Evolutionary conservation across 495 filamentous ascomycete species (phyloP), one percentile per base, ranked within the genome.

Genomic region (Daldinia loculata): DNA sequence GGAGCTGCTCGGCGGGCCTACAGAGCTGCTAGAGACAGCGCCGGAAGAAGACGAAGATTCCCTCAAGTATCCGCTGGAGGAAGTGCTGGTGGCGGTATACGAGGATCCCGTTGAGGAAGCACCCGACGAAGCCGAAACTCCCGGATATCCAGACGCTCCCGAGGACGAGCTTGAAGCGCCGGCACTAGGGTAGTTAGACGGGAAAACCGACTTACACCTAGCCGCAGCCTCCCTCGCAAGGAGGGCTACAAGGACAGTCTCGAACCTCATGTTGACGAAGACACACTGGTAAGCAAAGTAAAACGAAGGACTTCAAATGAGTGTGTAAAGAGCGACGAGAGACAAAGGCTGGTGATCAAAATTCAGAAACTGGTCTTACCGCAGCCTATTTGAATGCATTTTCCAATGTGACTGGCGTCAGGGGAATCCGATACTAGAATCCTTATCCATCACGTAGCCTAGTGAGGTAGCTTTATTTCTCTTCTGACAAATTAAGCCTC

Each of bases 181-280:
- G 48, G 64, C 34, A 26, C 8, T 30, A 48, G 57, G 41, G 43
- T 36, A 24, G 32, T 24, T 22, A n/a, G 55, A 52, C 34, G 34
- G 63, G n/a, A 12, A 22, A 11, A 67, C 64, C 36, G 64, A 36
- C 64, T 67, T 67, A n/a, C 64, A 67, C 57, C 53, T 67, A 19
- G 64, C 64, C 1, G 64, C 64, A n/a, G 38, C 64, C 36, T 67
- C 56, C 27, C 56, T 56, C 38, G 64, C 64, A 17, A 67, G 64
- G 34, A 61, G 56, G 64, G 57, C 57, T 12, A 67, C 64, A 26
- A 67, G 24, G 15, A 67, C 38, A 45, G 64, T 17, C 57, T 67
- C 45, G 32, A 43, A 67, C 57, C 56, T 67, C 64, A 67, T 67
- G 4, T 29, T 61, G 56, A 56, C 17, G 17, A 45, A 61, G 15